Conservation (phyloP, 78 protist species). For the Neovahlkampfia damariscottae region DNA sequence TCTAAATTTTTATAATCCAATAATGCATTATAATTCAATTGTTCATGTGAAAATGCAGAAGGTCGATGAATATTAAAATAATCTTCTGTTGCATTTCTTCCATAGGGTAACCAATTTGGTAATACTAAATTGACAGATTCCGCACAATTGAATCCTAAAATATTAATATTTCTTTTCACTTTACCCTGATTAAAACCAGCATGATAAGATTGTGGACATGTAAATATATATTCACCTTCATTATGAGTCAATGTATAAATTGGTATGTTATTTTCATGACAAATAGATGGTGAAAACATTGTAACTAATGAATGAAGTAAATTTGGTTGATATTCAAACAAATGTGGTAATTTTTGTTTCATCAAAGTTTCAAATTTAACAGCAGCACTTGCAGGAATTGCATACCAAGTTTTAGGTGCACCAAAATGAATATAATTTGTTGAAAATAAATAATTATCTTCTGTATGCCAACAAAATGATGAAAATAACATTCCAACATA, state of each 20-base stretch:
- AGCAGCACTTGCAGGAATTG: not conserved
- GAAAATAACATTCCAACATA: constrained; percentile 79
- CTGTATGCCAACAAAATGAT: constrained; percentile 84
- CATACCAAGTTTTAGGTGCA: constrained; percentile 69
- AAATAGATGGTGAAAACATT: not conserved
- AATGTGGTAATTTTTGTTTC: not conserved
- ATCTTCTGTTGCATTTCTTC: not conserved
- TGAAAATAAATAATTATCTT: constrained; percentile 63
- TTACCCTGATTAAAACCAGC: not conserved
- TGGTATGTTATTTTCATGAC: not conserved
- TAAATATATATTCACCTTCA: not conserved
- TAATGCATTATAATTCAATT: not conserved
- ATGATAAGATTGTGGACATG: not conserved
- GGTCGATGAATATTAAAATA: not conserved
- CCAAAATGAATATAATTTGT: constrained; percentile 72
- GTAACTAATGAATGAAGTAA: not conserved
- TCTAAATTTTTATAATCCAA: not conserved
- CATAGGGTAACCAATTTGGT: not conserved
- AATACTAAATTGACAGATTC: not conserved
- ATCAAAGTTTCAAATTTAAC: not conserved
- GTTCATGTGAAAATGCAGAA: not conserved
- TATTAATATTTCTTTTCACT: too few species aligned
- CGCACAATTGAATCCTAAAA: not conserved
- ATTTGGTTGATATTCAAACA: not conserved
- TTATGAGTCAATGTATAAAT: not conserved